Base-by-base conservation (phyloP, 208 protist species). In the Novymonas esmeraldas region DNA sequence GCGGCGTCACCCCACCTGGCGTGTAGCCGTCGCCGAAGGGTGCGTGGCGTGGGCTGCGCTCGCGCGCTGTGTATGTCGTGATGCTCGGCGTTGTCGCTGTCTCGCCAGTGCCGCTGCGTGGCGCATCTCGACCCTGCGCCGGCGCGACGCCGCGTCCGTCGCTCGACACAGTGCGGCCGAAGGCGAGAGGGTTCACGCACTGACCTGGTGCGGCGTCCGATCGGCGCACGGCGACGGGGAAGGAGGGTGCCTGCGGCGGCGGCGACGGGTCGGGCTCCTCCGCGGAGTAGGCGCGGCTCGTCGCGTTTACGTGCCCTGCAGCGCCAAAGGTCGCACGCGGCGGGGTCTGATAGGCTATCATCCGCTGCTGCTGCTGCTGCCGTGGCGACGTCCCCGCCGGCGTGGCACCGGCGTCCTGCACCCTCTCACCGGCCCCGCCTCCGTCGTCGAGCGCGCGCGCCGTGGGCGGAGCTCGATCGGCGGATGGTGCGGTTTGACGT, bases 1-100 rank as follows among this genome's bases (percentile, higher is more conserved):
- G 18, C 18, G 20, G 65, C 28, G 3, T 29, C 18, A 26, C 55
- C 58, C 14, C 33, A 14, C 46, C 46, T 4, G 72, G 64, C 13
- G 72, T 65, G 54, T 24, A 42, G 46, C 42, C 58, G 24, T 52
- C 41, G 20, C 62, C 67, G 24, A 70, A 79, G 1, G 60, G 65
- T 4, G 65, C 64, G 39, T 52, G 38, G 10, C 56, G 51, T 28
- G 28, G 34, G 39, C 49, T 59, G 3, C 4, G 39, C 14, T 58
- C 20, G 33, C 33, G 0, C 20, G 33, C 42, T 13, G 11, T 48
- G 39, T 16, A 16, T 6, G 55, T 3, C 18, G 20, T 61, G 55
- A 22, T 45, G n/a, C n/a, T n/a, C n/a, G n/a, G n/a, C n/a, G n/a
- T n/a, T n/a, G n/a, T n/a, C n/a, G n/a, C n/a, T n/a, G n/a, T n/a